Evolutionary conservation across 192 early-diverging fungal species (phyloP).

Genomic region (Lunasporangiospora selenospora): DNA sequence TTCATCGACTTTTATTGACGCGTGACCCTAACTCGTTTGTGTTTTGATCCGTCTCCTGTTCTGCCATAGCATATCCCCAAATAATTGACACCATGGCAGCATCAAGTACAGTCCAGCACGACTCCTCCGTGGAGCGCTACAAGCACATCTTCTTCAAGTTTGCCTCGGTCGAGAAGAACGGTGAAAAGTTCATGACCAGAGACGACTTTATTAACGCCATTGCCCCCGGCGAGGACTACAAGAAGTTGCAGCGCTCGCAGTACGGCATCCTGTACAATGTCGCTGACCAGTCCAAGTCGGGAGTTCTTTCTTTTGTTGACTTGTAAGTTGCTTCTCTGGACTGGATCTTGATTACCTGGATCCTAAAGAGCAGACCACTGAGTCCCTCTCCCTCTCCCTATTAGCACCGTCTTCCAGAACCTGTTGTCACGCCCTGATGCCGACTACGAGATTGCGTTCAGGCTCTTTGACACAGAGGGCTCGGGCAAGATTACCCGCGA

Average conservation of each 20-base stretch:
- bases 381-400: too few relatives aligned
- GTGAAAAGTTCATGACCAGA: slow-evolving; percentile 49
- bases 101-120: too few relatives aligned
- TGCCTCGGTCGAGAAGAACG: slow-evolving; percentile 49
- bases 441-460: slow-evolving; percentile 68
- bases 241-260: slow-evolving; percentile 55
- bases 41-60: too few relatives aligned
- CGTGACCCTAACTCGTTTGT: too few relatives aligned
- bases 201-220: slow-evolving; percentile 59
- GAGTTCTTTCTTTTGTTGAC: slow-evolving; percentile 55
- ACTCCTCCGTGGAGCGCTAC: too few relatives aligned
- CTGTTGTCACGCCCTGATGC: slow-evolving; percentile 63
- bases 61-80: too few relatives aligned
- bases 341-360: too few relatives aligned
- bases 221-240: slow-evolving; percentile 50
- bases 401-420: slow-evolving; percentile 59
- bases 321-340: too few relatives aligned
- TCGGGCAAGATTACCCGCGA: slow-evolving; percentile 60
- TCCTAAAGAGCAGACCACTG: too few relatives aligned
- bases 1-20: too few relatives aligned
- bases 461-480: slow-evolving; percentile 59
- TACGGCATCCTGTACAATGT: slow-evolving; percentile 55
- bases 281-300: slow-evolving; percentile 47
- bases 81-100: slow-evolving; percentile 28
- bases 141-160: slow-evolving; percentile 40